A percentile compares a stretch with the other conserved stretches of the same genome.
phyloP scores from a whole-genome alignment of 257 asterid genomes.

The Solanum infundibuliforme region DNA sequence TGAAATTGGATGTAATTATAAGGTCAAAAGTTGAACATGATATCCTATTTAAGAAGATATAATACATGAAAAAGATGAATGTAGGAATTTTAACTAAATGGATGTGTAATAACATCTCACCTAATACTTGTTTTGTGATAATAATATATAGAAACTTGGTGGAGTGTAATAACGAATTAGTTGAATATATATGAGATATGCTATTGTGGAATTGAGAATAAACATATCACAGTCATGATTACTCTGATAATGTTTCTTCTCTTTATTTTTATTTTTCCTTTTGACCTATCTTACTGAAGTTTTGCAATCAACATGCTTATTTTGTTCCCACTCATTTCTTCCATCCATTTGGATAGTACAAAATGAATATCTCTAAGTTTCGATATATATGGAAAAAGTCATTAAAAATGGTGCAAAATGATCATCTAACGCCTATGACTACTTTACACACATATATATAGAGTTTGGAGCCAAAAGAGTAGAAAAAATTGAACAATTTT shows the following conservation, averaged over 20 bases:
- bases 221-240: not conserved
- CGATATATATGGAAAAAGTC: not conserved
- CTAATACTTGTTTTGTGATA: not conserved
- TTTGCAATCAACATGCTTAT: not conserved
- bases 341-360: not conserved
- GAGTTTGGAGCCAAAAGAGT: not conserved
- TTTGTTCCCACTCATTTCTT: not conserved
- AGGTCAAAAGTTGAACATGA: not conserved
- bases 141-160: not conserved
- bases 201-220: not conserved
- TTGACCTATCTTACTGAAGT: not conserved
- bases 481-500: rapidly evolving
- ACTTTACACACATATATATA: not conserved
- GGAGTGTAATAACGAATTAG: not conserved
- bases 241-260: not conserved
- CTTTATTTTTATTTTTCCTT: not conserved
- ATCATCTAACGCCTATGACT: not conserved
- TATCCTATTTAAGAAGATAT: not conserved
- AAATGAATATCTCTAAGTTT: not conserved
- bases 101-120: not conserved
- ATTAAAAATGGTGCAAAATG: not conserved
- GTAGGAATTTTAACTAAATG: not conserved
- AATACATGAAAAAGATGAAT: not conserved
- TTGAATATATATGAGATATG: not conserved
- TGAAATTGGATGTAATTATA: not conserved